Conservation (phyloP, 75 land plant species). For the Pinus tabuliformis region DNA sequence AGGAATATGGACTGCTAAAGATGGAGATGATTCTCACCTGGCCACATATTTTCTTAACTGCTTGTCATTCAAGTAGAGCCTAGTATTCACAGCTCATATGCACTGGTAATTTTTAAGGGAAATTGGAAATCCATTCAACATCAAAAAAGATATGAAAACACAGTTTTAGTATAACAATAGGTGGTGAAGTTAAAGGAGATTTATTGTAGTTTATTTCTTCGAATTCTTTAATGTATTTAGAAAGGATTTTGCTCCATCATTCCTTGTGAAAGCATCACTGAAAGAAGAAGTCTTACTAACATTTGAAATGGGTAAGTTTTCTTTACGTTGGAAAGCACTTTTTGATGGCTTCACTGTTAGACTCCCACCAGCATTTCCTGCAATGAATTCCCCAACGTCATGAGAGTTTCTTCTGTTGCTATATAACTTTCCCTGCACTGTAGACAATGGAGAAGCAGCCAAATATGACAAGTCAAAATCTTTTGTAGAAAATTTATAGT, state of each 20-base stretch:
- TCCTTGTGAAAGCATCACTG: conserved; percentile 24
- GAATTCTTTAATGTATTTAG: conserved; percentile 48
- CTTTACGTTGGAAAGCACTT: conserved; percentile 5
- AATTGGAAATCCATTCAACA: no score
- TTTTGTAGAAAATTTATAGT: background rate
- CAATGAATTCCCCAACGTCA: background rate
- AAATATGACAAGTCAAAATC: background rate
- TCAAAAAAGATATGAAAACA: no score
- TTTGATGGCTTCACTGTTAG: background rate
- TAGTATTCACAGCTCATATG: no score
- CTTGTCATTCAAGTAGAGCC: no score
- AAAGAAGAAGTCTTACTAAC: conserved; percentile 33
- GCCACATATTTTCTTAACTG: no score
- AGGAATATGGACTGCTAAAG: no score
- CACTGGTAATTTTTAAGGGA: no score
- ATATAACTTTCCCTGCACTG: background rate
- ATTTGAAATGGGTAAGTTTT: background rate
- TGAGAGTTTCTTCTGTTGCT: background rate
- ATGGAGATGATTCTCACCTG: no score
- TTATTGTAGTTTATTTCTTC: no score
- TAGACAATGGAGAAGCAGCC: background rate
- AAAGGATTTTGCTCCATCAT: conserved; percentile 44
- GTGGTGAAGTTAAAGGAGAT: no score
- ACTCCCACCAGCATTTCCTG: background rate
- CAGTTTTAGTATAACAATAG: no score